Evolutionary conservation across 108 stramenopile species (phyloP).

Genomic region (Hondaea fermentalgiana): DNA sequence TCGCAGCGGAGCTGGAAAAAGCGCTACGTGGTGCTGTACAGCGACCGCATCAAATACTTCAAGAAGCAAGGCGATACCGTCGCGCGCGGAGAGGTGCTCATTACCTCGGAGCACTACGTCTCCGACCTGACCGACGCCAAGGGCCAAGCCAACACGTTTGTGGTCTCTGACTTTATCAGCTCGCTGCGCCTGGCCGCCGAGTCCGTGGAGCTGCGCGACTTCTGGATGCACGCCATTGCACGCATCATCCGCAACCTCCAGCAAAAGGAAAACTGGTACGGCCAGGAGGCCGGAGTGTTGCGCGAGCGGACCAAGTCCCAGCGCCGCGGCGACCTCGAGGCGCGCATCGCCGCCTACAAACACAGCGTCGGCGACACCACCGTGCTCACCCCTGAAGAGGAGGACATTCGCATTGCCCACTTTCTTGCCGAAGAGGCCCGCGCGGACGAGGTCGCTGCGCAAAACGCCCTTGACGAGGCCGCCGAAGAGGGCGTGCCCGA

Average conservation of each 20-base stretch:
- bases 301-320: neutral
- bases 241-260: neutral
- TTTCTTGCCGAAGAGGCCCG: neutral
- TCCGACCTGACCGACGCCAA: neutral
- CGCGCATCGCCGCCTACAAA: neutral
- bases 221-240: neutral
- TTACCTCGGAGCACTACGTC: neutral
- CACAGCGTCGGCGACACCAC: neutral
- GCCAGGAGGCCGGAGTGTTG: neutral
- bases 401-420: neutral
- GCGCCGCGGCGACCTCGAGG: neutral
- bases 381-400: neutral
- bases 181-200: neutral
- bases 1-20: neutral
- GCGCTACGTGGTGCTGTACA: neutral
- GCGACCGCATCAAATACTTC: neutral
- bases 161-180: neutral
- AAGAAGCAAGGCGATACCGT: neutral
- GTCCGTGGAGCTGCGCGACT: neutral
- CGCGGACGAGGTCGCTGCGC: neutral
- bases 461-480: neutral
- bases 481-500: neutral
- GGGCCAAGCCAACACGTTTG: neutral
- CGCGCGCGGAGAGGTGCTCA: neutral
- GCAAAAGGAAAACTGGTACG: conserved; percentile 2